Percentiles rank a stretch among this genome's conserved stretches.
phyloP scores from a whole-genome alignment of 2,329 filamentous ascomycete genomes.

The Fusarium torulosum region DNA sequence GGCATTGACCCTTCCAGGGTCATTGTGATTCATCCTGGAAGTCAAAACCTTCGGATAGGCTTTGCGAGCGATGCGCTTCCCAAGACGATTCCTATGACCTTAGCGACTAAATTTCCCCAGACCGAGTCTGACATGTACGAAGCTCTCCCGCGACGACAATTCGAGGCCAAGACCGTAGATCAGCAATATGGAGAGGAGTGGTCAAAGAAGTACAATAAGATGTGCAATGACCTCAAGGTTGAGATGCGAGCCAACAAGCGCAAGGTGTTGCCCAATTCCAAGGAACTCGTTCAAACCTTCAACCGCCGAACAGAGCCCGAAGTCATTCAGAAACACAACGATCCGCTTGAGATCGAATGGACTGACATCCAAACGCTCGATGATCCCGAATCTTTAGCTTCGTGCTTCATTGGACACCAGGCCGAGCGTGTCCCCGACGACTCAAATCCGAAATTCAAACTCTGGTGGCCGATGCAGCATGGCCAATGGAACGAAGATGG shows the following conservation, averaged over 20 bases:
- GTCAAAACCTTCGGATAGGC: conserved; percentile 93
- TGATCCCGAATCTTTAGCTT: conserved; percentile 70
- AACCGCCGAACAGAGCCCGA: conserved; percentile 88
- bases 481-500: conserved; percentile 93
- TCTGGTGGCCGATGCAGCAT: conserved; percentile 90
- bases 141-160: conserved; percentile 79
- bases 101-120: conserved; percentile 81
- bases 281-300: conserved; percentile 94
- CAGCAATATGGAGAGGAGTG: conserved; percentile 90
- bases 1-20: conserved; percentile 85
- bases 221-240: conserved; percentile 87
- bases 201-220: conserved; percentile 79
- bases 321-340: conserved; percentile 92
- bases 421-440: conserved; percentile 90
- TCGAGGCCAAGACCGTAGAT: conserved; percentile 73
- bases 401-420: conserved; percentile 82
- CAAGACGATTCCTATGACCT: conserved; percentile 92
- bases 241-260: conserved; percentile 95
- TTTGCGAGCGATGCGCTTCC: conserved; percentile 96
- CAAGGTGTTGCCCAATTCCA: conserved; percentile 95
- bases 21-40: conserved; percentile 94
- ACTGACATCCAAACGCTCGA: conserved; percentile 80
- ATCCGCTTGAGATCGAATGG: conserved; percentile 94
- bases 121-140: conserved; percentile 88
- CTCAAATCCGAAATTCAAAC: conserved; percentile 88